Evolutionary conservation across 352 stramenopile species (phyloP), one percentile per base, ranked within the genome.

Genomic region (Phytophthora europaea): DNA sequence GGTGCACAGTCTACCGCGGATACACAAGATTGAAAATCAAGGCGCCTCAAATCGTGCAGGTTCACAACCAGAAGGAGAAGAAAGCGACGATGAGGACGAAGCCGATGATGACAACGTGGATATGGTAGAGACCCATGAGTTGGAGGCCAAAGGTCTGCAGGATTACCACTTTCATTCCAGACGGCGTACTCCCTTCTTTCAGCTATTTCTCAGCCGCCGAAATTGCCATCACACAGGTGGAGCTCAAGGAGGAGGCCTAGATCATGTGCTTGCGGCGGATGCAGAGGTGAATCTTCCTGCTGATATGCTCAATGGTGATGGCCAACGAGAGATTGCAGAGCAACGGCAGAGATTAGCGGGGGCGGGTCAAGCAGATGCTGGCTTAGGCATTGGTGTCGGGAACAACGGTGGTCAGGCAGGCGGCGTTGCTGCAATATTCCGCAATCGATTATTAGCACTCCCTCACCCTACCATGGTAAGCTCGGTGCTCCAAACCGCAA

Each of bases 401-500:
- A 67, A 5, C 15, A 69, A 64, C 22, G 73, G 43, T 26, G 69
- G 50, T 38, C 51, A 57, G 43, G 53, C 16, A 22, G 62, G 51
- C 18, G 45, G 18, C 23, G 56, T 69, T 2, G 59, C 34, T 31
- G 74, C 56, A 52, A 45, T 45, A 56, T 57, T 79, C 38, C 66
- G 71, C 12, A 63, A 80, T 18, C 74, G 66, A 20, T 18, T 78
- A n/a, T 18, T 78, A n/a, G 51, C 51, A 8, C 26, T 80, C 16
- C 33, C 64, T 15, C 66, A 67, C 13, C 51, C 45, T 1, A 64
- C 40, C 31, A 84, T 84, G 75, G 58, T 84, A n/a, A 68, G 73
- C 48, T 76, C 81, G 7, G 69, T 90, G 10, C 66, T 90, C 22
- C 80, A 83, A 60, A 81, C 67, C 8, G 81, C 76, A 8, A 65